Base-by-base conservation (phyloP, 495 filamentous ascomycete genomes). In the Annulohypoxylon moriforme region DNA sequence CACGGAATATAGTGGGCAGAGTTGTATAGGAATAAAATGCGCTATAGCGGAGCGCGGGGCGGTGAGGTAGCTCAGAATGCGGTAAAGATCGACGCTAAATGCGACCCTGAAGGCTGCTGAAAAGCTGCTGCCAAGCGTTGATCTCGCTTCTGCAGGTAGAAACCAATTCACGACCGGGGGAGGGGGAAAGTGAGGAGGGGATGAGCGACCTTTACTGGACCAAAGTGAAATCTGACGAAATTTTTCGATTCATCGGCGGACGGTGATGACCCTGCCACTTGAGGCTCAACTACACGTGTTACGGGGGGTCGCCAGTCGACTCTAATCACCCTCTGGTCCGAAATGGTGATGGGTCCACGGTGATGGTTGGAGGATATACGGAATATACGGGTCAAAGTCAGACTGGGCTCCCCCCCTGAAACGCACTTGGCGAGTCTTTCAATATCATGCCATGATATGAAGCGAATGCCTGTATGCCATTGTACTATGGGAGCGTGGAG, bases 211-310 rank as follows among this genome's bases (percentile, higher is more conserved):
- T 27, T 18, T 33, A 55, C 27, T 55, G 14, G 18, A n/a, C 10
- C 8, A 20, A 14, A 18, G 18, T 24, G 16, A 40, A 24, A 36
- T 55, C 18, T 20, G 53, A 40, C 10, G 9, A n/a, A 50, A 27
- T 27, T 67, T 66, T 52, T 38, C 60, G 63, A 52, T 20, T 27
- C 44, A 20, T 58, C 53, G 47, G 38, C 24, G 55, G 47, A 68
- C 36, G 27, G 56, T 61, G 24, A 11, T 47, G 24, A 29, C 56
- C 33, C 49, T 62, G 61, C 27, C 18, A 38, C 31, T 69, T 73
- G 71, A 73, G 71, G 71, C 71, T 73, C 71, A 73, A 73, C 52
- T 50, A 69, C 71, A 73, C 71, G 71, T 73, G 66, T 69, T 47
- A 42, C 13, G 27, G 18, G 33, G 36, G 38, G 36, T 16, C 38